Base-by-base conservation (phyloP, 2,329 filamentous ascomycete species). In the Coniochaeta sp. region DNA sequence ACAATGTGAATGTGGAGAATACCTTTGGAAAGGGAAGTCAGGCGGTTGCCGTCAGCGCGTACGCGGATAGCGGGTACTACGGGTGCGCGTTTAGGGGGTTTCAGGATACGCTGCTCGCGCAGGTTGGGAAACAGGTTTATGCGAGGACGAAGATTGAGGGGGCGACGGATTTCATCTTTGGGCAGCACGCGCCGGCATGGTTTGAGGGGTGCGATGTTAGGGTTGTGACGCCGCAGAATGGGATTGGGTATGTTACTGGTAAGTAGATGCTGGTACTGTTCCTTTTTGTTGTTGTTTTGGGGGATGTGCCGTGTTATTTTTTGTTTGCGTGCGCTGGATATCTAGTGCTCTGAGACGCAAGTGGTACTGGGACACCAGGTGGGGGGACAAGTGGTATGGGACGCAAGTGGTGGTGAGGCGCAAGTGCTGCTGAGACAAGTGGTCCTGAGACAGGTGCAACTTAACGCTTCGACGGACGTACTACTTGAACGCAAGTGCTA, bases 1-100 rank as follows among this genome's bases (percentile, higher is more conserved):
- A 86, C 69, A 86, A 86, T 56, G 70, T 86, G 62, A 81, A 77
- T 51, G 65, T 77, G 10, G 64, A 66, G 12, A 78, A 77, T 57
- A 67, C 66, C 0, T 73, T 71, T 50, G 75, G 75, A n/a, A 53
- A 70, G 55, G 73, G 73, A 0, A 69, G 65, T 52, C 74, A 77
- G 56, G 74, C 74, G 30, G 66, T 77, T 16, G 75, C 75, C 3
- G 56, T 78, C 13, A 71, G 68, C 16, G 72, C 73, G 1, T 70
- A 73, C 49, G 65, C 64, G 7, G 61, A 71, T 52, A 68, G 70
- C 51, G 75, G 72, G 4, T 77, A 72, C 57, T 79, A 78, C 53
- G 76, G 69, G 5, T 69, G 69, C 50, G 60, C 65, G 2, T 65
- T 78, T 28, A 67, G 65, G 24, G 76, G 75, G 0, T 79, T 68